phyloP scores from a whole-genome alignment of 2,329 filamentous ascomycete genomes.

The Aspergillus pseudotamarii region DNA sequence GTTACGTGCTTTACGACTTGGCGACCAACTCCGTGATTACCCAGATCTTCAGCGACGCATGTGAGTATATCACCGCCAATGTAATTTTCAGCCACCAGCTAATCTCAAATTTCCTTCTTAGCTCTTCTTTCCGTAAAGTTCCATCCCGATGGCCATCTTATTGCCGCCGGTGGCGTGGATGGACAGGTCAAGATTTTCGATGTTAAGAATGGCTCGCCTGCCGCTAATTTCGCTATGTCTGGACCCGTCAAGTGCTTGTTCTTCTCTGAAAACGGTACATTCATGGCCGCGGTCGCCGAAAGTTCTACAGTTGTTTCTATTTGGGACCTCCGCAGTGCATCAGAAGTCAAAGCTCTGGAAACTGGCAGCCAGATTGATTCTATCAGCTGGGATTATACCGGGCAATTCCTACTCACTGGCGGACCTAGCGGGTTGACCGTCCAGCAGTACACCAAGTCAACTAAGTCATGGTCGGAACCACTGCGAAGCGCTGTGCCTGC shows the following conservation, averaged over 20 bases:
- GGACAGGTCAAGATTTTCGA: conserved; percentile 89
- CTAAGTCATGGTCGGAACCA: conserved; percentile 87
- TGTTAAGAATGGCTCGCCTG: conserved; percentile 74
- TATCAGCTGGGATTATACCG: conserved; percentile 90
- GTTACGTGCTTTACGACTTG: conserved; percentile 86
- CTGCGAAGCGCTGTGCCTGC: conserved; percentile 75
- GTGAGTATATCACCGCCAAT: conserved; percentile 54
- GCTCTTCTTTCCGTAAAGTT: conserved; percentile 79
- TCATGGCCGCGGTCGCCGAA: conserved; percentile 82
- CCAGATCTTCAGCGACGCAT: conserved; percentile 76
- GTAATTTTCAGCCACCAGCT: conserved; percentile 5
- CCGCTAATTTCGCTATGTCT: conserved; percentile 68
- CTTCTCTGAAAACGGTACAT: conserved; percentile 97
- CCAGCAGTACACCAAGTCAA: conserved; percentile 83
- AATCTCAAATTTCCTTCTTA: conserved; percentile 38
- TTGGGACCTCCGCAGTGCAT: conserved; percentile 88
- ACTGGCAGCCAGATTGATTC: conserved; percentile 76
- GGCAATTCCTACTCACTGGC: conserved; percentile 84
- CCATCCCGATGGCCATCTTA: conserved; percentile 94
- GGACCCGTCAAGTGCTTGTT: conserved; percentile 73
- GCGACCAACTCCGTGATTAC: conserved; percentile 67
- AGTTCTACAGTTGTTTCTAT: conserved; percentile 78
- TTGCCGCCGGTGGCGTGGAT: conserved; percentile 78
- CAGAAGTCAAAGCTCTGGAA: conserved; percentile 81
- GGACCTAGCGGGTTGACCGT: conserved; percentile 81